Base-by-base conservation (phyloP, 2,329 filamentous ascomycete species). In the Alternaria ethzedia region DNA sequence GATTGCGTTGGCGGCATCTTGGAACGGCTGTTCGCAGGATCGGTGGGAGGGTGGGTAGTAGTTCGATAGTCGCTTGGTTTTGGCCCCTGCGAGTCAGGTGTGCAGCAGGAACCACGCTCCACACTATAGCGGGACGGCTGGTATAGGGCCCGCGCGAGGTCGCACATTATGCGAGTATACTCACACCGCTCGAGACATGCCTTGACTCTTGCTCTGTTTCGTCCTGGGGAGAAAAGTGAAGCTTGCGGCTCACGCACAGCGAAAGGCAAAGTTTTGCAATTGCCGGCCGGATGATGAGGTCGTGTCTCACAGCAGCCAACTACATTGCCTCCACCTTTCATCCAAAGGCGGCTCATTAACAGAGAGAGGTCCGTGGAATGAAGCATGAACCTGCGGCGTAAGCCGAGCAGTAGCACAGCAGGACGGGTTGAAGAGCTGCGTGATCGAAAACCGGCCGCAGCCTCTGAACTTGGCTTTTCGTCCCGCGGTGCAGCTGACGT, bases 11-110 rank as follows among this genome's bases (percentile, higher is more conserved):
- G 36, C 12, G 32, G 44, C 43, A 61, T 50, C 17, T 50, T 52
- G 21, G 49, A 64, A 62, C 59, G 62, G 54, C 54, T 61, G 62
- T 64, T 64, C 58, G 58, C 58, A 64, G 62, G 44, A 58, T 61
- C 54, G 41, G 20, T 32, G 13, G 30, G 50, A 49, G 12, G 51
- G 20, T 32, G 13, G 30, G 50, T 56, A 17, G 51, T 46, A 36
- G 44, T 44, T 43, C 28, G 26, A 12, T 43, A 9, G 32, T 20
- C 15, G 36, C 28, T n/a, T 25, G 25, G 21, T 20, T 54, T 47
- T 36, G 20, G 13, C 20, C 45, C 26, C 41, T 51, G 43, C 43
- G 47, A 54, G 47, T 57, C 59, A 58, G 47, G 43, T 12, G 36
- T 47, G 26, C 46, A 32, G 49, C 49, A 52, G 30, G 49, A 52